Base-by-base conservation (phyloP, 2,329 filamentous ascomycete species). In the Xylariaceae sp. region DNA sequence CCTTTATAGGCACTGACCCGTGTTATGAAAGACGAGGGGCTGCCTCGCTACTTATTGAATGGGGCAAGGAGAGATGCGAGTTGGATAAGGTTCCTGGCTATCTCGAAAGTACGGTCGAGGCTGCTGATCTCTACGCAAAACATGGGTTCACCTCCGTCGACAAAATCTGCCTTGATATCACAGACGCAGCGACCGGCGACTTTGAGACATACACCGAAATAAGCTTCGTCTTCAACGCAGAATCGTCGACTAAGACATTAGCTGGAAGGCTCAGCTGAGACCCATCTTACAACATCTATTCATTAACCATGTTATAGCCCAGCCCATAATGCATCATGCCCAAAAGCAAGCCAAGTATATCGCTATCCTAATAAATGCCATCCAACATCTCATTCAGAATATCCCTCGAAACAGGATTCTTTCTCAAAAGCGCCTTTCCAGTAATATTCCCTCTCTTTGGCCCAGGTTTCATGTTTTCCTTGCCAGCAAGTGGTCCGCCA, bases 331-430 rank as follows among this genome's bases (percentile, higher is more conserved):
- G n/a, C n/a, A n/a, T n/a, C n/a, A n/a, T n/a, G n/a, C n/a, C n/a
- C n/a, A n/a, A n/a, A n/a, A n/a, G n/a, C n/a, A n/a, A n/a, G n/a
- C n/a, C 17, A 14, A 19, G 40, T 42, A 28, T 28, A 28, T 42
- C 19, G 41, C 13, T 42, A 42, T 3, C 6, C 18, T 49, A 66
- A 41, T 57, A 66, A 16, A 60, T 56, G 31, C 66, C 68, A 44
- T 65, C 67, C 57, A 66, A 78, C 71, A 84, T 75, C 58, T 91
- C 89, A 71, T 94, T 90, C 61, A 91, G 75, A 58, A 96, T 84
- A 75, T 93, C 87, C 65, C 82, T 81, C 64, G 92, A 76, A 50
- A 95, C 78, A 34, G 84, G 81, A 63, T 84, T 83, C 34, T 80
- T 83, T 53, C 82, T 84, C 59, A 90, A 69, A 53, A 93, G 71